phyloP scores from a whole-genome alignment of 192 early-diverging fungal species.

The Linnemannia zychae region DNA sequence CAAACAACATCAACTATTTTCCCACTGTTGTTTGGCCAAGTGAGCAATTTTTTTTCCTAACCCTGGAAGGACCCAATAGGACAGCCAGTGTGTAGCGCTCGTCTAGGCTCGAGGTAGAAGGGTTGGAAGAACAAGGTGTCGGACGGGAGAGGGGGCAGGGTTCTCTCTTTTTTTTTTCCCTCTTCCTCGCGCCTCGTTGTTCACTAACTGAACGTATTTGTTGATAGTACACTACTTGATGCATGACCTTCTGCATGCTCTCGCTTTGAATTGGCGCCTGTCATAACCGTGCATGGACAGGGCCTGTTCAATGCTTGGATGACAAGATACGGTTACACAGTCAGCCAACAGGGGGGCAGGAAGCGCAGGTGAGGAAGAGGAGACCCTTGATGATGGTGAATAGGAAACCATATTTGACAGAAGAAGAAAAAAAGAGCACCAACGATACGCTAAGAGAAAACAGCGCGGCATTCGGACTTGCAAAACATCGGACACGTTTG shows the following conservation, averaged over 20 bases:
- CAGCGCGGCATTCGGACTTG: conserved; percentile 1
- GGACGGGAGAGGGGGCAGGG: background rate
- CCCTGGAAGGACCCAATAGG: background rate
- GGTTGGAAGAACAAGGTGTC: background rate
- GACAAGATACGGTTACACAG: conserved; percentile 2
- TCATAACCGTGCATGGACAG: background rate
- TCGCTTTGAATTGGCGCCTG: background rate
- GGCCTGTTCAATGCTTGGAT: background rate
- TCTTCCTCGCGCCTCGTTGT: background rate
- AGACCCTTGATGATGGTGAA: background rate
- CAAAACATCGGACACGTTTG: background rate
- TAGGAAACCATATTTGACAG: background rate
- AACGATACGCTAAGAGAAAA: background rate
- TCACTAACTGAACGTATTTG: background rate
- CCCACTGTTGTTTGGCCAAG: conserved; percentile 1
- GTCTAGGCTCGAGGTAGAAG: background rate
- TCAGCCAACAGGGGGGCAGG: background rate
- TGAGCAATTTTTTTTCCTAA: background rate
- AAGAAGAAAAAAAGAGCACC: background rate
- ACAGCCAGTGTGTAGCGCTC: background rate
- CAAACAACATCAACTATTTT: background rate
- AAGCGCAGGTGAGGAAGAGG: background rate
- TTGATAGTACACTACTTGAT: background rate
- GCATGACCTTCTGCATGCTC: background rate
- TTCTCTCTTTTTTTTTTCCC: too few species aligned